Evolutionary conservation across 768 basidiomycete species (phyloP), one percentile per base, ranked within the genome.

Genomic region (Dentipellis fragilis): DNA sequence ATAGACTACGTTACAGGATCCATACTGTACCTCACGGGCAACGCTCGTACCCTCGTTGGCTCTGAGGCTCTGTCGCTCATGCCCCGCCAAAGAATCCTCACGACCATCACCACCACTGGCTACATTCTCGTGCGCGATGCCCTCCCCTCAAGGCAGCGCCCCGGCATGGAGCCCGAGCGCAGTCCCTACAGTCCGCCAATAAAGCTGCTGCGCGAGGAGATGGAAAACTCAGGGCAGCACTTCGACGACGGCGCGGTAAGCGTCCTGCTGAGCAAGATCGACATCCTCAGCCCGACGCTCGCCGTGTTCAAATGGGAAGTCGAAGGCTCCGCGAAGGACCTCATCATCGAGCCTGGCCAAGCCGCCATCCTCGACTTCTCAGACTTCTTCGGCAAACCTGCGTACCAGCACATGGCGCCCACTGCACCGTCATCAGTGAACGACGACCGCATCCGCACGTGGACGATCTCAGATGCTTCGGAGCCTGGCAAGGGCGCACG

Each of bases 181-280:
- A 75, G 80, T 54, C 80, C 82, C 4, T 83, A 84, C 65, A 83
- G 80, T 61, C 82, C 83, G 1, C 81, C 82, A 1, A 63, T 83
- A 48, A 73, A 71, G 22, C 70, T 73, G 35, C 71, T 85, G 3
- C 73, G 76, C 0, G 79, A 78, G 57, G 83, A 84, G 61, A 59
- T 58, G 17, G 57, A 54, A 10, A 58, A 59, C 65, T 4, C 62
- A 29, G 39, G 45, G 4, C 14, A 58, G 3, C 61, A 67, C 4
- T 72, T 73, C 54, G 60, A 67, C 4, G 62, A 67, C 17, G 57
- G 65, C n/a, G 56, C 66, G 2, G 61, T 66, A 8, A 34, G 37
- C 21, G 54, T 62, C 22, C 52, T 54, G n/a, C 47, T 63, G 4
- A 14, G 50, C n/a, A 23, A 45, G n/a, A 68, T 81, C 51, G 65